A percentile compares a stretch with the other conserved stretches of the same genome.
These are phyloP conservation scores for Suillus americanus DNA, from an alignment of 768 basidiomycete species.

Conservation along the genomic window DNA sequence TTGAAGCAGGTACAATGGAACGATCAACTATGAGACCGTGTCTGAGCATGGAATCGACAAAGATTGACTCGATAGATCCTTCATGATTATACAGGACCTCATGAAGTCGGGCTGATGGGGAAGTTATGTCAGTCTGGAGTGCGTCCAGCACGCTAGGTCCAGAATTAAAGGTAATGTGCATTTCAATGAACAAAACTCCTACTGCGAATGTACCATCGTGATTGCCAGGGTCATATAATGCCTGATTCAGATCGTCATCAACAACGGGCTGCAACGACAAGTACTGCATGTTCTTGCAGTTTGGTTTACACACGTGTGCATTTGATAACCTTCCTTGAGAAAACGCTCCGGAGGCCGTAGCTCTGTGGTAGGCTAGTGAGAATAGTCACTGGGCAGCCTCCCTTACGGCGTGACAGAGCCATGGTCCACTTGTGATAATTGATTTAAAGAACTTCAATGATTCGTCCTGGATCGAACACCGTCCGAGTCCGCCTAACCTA, in stretches of 20 bases:
- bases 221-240: too few relatives aligned
- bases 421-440: too few relatives aligned
- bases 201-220: constrained; percentile 73
- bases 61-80: constrained; percentile 36
- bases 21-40: constrained; percentile 35
- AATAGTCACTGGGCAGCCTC: too few relatives aligned
- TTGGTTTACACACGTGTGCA: too few relatives aligned
- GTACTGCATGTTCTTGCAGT: too few relatives aligned
- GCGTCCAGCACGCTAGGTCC: constrained; percentile 56
- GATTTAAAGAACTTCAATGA: constrained; percentile 51
- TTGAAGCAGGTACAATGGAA: constrained; percentile 27
- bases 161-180: not conserved
- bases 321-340: too few relatives aligned
- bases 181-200: constrained; percentile 2
- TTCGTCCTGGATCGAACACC: constrained; percentile 52
- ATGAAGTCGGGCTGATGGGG: constrained; percentile 64
- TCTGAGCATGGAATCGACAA: constrained; percentile 38
- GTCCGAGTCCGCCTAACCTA: constrained; percentile 30
- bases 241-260: too few relatives aligned
- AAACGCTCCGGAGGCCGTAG: too few relatives aligned
- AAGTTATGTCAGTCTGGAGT: constrained; percentile 61
- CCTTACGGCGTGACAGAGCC: not conserved
- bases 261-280: too few relatives aligned
- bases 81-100: constrained; percentile 61
- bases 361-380: too few relatives aligned